Conservation (phyloP, 495 filamentous ascomycete genomes). For the Penicillium goetzii region DNA sequence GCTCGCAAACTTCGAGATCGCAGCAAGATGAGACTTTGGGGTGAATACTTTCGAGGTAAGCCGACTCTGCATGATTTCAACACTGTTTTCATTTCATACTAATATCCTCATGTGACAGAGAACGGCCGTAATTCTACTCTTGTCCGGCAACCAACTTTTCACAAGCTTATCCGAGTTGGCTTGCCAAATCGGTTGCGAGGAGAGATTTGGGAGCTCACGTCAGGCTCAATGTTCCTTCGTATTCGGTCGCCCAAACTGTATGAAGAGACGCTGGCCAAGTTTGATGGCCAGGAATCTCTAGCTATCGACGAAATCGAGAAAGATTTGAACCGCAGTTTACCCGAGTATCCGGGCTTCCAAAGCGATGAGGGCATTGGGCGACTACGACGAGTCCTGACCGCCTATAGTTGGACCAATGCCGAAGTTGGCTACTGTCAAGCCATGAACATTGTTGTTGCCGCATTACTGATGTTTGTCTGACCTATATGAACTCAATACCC, state of each 20-base stretch:
- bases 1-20: constrained; percentile 91
- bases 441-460: constrained; percentile 99
- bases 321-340: constrained; percentile 91
- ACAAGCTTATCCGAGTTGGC: constrained; percentile 94
- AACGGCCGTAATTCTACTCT: constrained; percentile 93
- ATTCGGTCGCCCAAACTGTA: constrained; percentile 85
- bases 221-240: constrained; percentile 84
- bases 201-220: constrained; percentile 94
- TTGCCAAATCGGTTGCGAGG: constrained; percentile 90
- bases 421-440: constrained; percentile 98
- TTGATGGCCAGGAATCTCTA: constrained; percentile 78
- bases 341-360: constrained; percentile 96
- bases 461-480: constrained; percentile 75
- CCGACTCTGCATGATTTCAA: background rate
- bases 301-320: constrained; percentile 99
- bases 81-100: constrained; percentile 5
- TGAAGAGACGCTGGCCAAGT: constrained; percentile 79
- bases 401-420: constrained; percentile 94
- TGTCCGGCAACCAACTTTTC: constrained; percentile 93
- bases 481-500: background rate
- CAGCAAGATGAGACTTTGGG: constrained; percentile 97
- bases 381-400: constrained; percentile 85
- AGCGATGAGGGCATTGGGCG: constrained; percentile 93
- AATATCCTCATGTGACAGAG: constrained; percentile 52
- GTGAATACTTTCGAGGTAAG: constrained; percentile 83